Evolutionary conservation across 768 basidiomycete species (phyloP), one percentile per base, ranked within the genome.

Genomic region (Suillus americanus): DNA sequence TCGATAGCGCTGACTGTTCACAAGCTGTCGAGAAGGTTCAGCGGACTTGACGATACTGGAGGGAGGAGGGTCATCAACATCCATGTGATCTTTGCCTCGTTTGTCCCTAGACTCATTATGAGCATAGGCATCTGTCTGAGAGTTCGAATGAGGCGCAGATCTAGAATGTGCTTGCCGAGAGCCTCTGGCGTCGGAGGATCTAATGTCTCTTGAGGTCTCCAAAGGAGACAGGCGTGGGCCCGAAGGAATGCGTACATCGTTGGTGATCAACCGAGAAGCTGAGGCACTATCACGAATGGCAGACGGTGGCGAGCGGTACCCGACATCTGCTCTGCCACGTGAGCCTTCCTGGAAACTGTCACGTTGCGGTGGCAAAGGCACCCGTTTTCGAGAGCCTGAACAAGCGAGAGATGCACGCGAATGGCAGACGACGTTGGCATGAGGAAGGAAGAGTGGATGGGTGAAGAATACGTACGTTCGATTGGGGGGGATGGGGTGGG

Each of bases 391-490:
- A 60, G 71, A 68, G 68, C 66, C 76, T 68, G 69, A 50, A 57
- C 71, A 73, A 60, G 66, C 62, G 56, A 65, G 70, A 64, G 56
- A 55, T 61, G 41, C 62, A 64, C 66, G 23, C 61, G 63, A 67
- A 73, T 65, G 69, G 71, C 69, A 65, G 71, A 67, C 64, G 69
- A 69, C 30, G 69, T 68, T 70, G 73, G 57, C 62, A 72, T 73
- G 71, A 73, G 70, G 71, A 71, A 64, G 71, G 70, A 30, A 69
- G 69, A 48, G 63, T 69, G 67, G 71, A 73, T 71, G 70, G 69
- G 68, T 73, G 69, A 69, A 71, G 63, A 62, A 65, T 66, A 81
- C 79, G 78, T 78, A 76, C 75, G 75, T 77, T 78, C 75, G 65
- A 69, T 74, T 77, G 66, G 69, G 64, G 40, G 73, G 59, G 67